These are phyloP conservation scores for Plasmopara viticola DNA, from an alignment of 352 stramenopile genomes.

Conservation along the genomic window DNA sequence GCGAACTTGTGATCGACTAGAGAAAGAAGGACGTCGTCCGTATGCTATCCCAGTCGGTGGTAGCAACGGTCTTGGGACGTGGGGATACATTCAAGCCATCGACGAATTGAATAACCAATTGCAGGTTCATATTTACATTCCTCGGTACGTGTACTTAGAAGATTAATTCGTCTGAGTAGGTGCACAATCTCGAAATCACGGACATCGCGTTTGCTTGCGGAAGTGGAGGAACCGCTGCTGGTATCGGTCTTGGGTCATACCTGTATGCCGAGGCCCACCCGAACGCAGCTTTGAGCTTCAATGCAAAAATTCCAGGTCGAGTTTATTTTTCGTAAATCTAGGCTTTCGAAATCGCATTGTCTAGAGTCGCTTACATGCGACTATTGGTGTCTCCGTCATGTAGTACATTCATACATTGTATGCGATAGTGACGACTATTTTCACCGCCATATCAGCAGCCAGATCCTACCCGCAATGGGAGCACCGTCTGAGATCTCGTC, in stretches of 20 bases:
- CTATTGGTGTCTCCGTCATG: too few relatives aligned
- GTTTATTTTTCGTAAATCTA: neutral
- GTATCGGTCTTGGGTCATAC: slow-evolving; percentile 66
- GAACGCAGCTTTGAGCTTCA: slow-evolving; percentile 36
- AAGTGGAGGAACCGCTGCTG: slow-evolving; percentile 72
- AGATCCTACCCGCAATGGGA: too few relatives aligned
- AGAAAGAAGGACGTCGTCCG: slow-evolving; percentile 44
- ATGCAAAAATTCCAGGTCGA: slow-evolving; percentile 32
- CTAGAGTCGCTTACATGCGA: too few relatives aligned
- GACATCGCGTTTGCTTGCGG: slow-evolving; percentile 84
- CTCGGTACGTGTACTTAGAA: too few relatives aligned
- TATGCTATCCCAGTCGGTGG: slow-evolving; percentile 85
- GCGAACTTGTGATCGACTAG: slow-evolving; percentile 12
- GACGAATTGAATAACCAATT: slow-evolving; percentile 48
- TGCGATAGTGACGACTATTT: too few relatives aligned
- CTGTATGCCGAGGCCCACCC: slow-evolving; percentile 41
- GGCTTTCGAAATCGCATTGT: too few relatives aligned
- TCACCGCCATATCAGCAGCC: too few relatives aligned
- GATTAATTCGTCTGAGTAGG: slow-evolving; percentile 9
- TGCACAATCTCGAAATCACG: slow-evolving; percentile 48
- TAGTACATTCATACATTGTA: too few relatives aligned
- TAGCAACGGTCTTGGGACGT: slow-evolving; percentile 90
- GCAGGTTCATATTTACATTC: too few relatives aligned
- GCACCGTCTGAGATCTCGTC: slow-evolving; percentile 39
- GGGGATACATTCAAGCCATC: slow-evolving; percentile 90